Percentiles rank a stretch among this genome's conserved stretches.
Evolutionary conservation across 345 rosid genomes (phyloP).

Genomic region (Populus euphratica): DNA sequence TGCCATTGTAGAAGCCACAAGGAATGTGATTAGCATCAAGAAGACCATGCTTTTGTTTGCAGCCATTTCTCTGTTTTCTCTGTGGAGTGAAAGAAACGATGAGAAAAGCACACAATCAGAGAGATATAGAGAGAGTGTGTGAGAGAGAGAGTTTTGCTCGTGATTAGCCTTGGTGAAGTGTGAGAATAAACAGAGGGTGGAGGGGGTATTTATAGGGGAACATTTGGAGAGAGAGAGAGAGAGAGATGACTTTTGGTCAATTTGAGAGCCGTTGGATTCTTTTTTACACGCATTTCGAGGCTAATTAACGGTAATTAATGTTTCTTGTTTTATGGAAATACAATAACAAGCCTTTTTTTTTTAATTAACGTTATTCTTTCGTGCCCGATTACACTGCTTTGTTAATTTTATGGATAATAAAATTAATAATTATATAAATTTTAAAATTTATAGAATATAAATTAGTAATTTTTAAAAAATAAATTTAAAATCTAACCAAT

Average conservation of each 20-base stretch:
- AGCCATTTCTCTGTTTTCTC: neutral
- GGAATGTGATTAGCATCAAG: neutral
- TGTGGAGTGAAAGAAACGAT: neutral
- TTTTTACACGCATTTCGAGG: neutral
- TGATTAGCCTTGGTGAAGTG: too few species aligned
- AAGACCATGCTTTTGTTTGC: neutral
- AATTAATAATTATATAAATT: too few species aligned
- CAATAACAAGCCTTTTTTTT: too few species aligned
- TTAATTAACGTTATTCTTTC: too few species aligned
- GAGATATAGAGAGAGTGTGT: neutral
- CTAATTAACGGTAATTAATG: neutral
- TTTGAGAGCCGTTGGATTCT: conserved; percentile 4
- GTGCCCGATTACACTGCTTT: too few species aligned
- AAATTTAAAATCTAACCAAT: too few species aligned
- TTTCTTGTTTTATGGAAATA: neutral
- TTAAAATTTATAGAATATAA: too few species aligned
- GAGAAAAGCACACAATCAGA: neutral
- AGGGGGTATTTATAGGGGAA: neutral
- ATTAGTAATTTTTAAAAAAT: too few species aligned
- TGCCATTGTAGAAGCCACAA: neutral
- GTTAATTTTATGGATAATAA: accelerated
- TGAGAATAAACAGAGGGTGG: neutral
- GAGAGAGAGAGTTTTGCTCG: neutral
- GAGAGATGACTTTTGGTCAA: neutral
- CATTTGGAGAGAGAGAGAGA: neutral